Base-by-base conservation (phyloP, 2,329 filamentous ascomycete species). In the Neophaeococcomyces aloes region DNA sequence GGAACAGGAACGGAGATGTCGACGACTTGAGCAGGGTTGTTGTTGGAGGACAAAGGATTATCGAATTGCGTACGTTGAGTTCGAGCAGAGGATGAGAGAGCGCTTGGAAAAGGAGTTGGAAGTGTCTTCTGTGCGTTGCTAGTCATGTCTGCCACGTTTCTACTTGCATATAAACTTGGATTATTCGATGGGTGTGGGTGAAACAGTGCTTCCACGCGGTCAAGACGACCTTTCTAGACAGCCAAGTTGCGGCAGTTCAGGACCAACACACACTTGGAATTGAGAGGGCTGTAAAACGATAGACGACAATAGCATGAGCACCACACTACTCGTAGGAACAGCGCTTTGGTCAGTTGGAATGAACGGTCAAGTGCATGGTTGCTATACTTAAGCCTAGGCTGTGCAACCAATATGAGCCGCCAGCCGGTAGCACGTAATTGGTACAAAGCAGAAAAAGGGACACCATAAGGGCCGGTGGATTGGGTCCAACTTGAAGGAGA, bases 341-440 rank as follows among this genome's bases (percentile, higher is more conserved):
- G 5, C 30, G 15, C 13, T 13, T n/a, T 33, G 30, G n/a, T 10
- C 15, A 5, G 19, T 11, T 11, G 5, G 19, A 15, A 19, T 11
- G 8, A 15, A 15, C 15, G 33, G 13, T 38, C 17, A 25, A 19
- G 35, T 38, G 17, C 35, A n/a, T 17, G 18, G 17, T 7, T 42
- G 39, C 39, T 42, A 42, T 42, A 27, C 34, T 38, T 42, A 31
- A 27, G 39, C 39, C 29, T 42, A 42, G 39, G 39, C 39, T 42
- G 39, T 42, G 39, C 39, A 42, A 29, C 15, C 27, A 6, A 5
- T 5, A 27, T 27, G 23, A 27, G 23, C 23, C 23, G 23, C 10
- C 23, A 27, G 23, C 5, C 23, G 23, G 23, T 6, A 6, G 5
- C 23, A 10, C 23, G 10, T 27, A 27, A 27, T 27, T 27, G 23